A percentile compares a stretch with the other conserved stretches of the same genome.
These are phyloP conservation scores for Rhipidocladum racemiflorum DNA, from an alignment of 176 grass and related monocot species.

Conservation along the genomic window DNA sequence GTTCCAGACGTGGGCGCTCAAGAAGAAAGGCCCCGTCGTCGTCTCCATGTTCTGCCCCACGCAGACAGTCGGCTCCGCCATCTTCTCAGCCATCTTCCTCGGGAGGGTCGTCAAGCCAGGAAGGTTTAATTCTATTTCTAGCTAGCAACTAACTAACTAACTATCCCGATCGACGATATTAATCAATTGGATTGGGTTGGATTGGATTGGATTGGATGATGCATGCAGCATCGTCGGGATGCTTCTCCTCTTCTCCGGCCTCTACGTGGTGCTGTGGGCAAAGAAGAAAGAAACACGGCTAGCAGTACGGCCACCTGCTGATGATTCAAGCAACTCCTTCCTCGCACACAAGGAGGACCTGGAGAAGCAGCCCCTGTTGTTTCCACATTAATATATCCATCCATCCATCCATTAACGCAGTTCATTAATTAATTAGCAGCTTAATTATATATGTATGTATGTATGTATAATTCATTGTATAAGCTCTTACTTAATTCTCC, in stretches of 20 bases:
- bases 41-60: slow-evolving; percentile 56
- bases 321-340: background rate
- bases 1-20: slow-evolving; percentile 55
- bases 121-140: slow-evolving; percentile 44
- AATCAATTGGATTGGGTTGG: too few relatives aligned
- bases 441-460: background rate
- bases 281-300: slow-evolving; percentile 41
- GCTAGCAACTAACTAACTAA: too few relatives aligned
- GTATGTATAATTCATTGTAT: background rate
- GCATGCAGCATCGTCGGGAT: slow-evolving; percentile 34
- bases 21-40: slow-evolving; percentile 51
- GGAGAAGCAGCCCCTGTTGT: slow-evolving; percentile 20
- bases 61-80: slow-evolving; percentile 37
- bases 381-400: background rate
- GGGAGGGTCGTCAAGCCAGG: slow-evolving; percentile 34
- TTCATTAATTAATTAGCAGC: background rate
- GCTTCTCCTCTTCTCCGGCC: slow-evolving; percentile 41
- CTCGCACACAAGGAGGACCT: background rate
- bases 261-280: slow-evolving; percentile 56
- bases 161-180: too few relatives aligned
- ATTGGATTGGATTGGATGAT: too few relatives aligned
- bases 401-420: background rate
- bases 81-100: slow-evolving; percentile 43
- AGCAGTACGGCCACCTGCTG: background rate
- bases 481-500: background rate